Evolutionary conservation across 2,329 filamentous ascomycete species (phyloP).

Genomic region (Fusarium sublunatum): DNA sequence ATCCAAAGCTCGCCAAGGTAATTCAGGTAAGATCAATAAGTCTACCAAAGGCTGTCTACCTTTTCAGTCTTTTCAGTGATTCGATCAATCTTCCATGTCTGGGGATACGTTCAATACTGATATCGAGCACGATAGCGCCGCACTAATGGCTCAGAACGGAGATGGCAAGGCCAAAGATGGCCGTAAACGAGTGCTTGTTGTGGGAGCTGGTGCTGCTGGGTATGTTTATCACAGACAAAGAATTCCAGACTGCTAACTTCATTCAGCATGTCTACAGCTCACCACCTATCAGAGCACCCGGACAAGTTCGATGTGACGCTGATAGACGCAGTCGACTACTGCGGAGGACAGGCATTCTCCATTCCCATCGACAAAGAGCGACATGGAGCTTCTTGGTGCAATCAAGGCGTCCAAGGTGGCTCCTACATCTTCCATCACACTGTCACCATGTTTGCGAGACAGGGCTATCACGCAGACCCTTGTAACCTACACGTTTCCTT

Average conservation of each 20-base stretch:
- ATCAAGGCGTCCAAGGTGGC: conserved; percentile 27
- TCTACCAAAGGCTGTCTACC: too few species aligned
- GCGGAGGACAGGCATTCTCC: conserved; percentile 31
- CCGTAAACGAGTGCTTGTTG: conserved; percentile 19
- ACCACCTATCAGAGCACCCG: conserved; percentile 22
- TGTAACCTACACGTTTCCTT: conserved; percentile 28
- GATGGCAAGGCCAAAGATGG: conserved; percentile 11
- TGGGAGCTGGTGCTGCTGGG: conserved; percentile 35
- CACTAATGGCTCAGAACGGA: conserved; percentile 29
- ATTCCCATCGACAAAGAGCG: conserved; percentile 34
- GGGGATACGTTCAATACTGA: conserved; percentile 4
- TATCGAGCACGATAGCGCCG: conserved; percentile 26
- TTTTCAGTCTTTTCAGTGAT: neutral
- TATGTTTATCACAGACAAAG: neutral
- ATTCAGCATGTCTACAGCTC: conserved; percentile 27
- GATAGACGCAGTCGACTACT: conserved; percentile 32
- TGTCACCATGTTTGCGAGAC: conserved; percentile 30
- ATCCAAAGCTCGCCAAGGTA: neutral
- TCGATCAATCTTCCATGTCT: conserved; percentile 7
- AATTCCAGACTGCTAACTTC: neutral
- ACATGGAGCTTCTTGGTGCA: conserved; percentile 33
- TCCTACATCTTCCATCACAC: conserved; percentile 36
- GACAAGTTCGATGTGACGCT: conserved; percentile 30
- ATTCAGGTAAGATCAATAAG: neutral
- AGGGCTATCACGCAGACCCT: conserved; percentile 27